A percentile compares a stretch with the other conserved stretches of the same genome.
Conservation (phyloP, 2,329 filamentous ascomycete genomes). For the Ploettnerulaceae sp. region DNA sequence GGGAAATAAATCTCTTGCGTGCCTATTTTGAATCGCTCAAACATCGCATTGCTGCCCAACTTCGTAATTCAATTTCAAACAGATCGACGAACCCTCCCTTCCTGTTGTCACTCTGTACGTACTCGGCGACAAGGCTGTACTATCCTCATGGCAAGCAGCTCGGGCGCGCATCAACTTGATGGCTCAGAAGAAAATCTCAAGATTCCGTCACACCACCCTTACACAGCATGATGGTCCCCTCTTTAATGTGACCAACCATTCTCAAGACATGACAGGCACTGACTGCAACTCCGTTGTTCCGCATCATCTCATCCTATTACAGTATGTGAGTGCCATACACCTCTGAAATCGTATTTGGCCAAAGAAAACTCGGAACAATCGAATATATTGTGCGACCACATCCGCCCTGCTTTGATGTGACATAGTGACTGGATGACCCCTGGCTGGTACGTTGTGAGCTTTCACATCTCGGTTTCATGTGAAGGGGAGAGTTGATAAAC, state of each 20-base stretch:
- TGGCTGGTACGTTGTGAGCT: constrained; percentile 6
- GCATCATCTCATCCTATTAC: background rate
- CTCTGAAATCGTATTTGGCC: constrained; percentile 2
- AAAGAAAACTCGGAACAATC: constrained; percentile 6
- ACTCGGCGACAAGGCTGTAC: background rate
- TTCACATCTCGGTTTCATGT: constrained; percentile 4
- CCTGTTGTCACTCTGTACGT: constrained; percentile 5
- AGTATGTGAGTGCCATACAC: constrained; percentile 6
- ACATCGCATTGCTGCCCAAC: constrained; percentile 1
- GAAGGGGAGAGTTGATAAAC: background rate
- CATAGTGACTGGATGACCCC: background rate
- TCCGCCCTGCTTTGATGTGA: constrained; percentile 5
- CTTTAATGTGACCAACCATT: background rate
- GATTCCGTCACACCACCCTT: background rate
- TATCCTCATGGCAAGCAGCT: background rate
- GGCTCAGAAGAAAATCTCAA: background rate
- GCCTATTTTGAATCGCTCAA: background rate
- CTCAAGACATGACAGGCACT: background rate
- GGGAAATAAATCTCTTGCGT: background rate
- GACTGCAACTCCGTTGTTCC: constrained; percentile 1
- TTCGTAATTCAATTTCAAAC: background rate
- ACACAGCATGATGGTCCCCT: background rate
- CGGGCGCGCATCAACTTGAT: background rate
- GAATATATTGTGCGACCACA: constrained; percentile 1
- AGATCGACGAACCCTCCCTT: background rate